Base-by-base conservation (phyloP, 768 basidiomycete genomes). In the Amyloporia xantha region DNA sequence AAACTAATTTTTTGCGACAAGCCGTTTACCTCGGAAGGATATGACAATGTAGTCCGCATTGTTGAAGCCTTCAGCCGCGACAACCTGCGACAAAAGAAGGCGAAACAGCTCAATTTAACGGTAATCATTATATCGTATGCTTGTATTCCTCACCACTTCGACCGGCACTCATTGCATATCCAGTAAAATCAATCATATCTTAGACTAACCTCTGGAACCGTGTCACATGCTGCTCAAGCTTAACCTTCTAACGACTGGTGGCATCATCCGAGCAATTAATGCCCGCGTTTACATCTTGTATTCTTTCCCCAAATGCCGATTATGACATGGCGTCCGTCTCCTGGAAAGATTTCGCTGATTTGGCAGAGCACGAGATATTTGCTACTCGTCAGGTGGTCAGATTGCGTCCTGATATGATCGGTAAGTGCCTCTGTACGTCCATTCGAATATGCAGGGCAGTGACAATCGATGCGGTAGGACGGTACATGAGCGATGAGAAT, bases 1-100 rank as follows among this genome's bases (percentile, higher is more conserved):
- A 33, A 36, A 19, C 44, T 45, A 12, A 30, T 36, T 19, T 36
- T 45, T 19, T 45, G 44, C 44, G 44, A 45, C 44, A 45, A 45
- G 21, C 44, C 44, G 19, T 17, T n/a, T 3, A 3, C 33, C 3
- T 45, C 44, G 9, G 44, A 45, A 7, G 44, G 44, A 17, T 45
- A 45, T 20, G 21, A 19, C 12, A 45, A 36, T 20, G 5, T 25
- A 27, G 26, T 45, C 20, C 30, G 30, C n/a, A 11, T 45, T 33
- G 4, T 45, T 5, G 44, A 45, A 21, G 44, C 20, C n/a, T 45
- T 45, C 30, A 3, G 10, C 17, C 28, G 26, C 15, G n/a, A 33
- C 30, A 28, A 45, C 30, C 44, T 45, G 44, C 17, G n/a, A 33
- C 28, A 36, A 20, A 45, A 45, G 44, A 45, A 45, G 24, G 44